Conservation (phyloP, 352 stramenopile genomes). For the Globisporangium irregulare region DNA sequence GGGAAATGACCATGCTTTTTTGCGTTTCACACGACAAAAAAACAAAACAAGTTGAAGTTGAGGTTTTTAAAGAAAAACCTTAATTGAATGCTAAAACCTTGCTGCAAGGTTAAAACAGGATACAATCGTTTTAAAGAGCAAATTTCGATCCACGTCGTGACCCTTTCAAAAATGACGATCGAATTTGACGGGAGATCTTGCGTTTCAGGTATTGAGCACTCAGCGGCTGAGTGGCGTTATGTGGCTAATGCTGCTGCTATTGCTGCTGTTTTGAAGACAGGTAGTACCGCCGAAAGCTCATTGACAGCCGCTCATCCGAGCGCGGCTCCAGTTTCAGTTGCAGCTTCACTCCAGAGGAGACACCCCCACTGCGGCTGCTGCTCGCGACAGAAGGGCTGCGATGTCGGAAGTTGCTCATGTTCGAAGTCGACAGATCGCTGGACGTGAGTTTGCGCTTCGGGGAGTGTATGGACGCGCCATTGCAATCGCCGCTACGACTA, state of each 20-base stretch:
- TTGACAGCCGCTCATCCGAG: slow-evolving; percentile 15
- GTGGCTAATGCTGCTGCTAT: slow-evolving; percentile 3
- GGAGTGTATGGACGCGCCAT: not conserved
- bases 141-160: too few species aligned
- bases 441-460: slow-evolving; percentile 1
- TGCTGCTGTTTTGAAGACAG: slow-evolving; percentile 21
- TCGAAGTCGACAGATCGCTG: slow-evolving; percentile 8
- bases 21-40: too few species aligned
- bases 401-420: not conserved
- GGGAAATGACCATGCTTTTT: slow-evolving; percentile 6
- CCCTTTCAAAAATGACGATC: slow-evolving; percentile 2
- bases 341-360: slow-evolving; percentile 2
- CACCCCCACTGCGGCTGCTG: not conserved
- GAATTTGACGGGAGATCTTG: slow-evolving; percentile 7
- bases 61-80: too few species aligned
- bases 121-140: too few species aligned
- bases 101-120: too few species aligned
- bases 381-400: not conserved
- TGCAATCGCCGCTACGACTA: not conserved
- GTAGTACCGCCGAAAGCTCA: slow-evolving; percentile 41
- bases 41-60: too few species aligned
- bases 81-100: too few species aligned
- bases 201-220: slow-evolving; percentile 8
- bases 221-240: not conserved
- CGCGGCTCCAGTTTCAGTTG: slow-evolving; percentile 16